Base-by-base conservation (phyloP, 2,329 filamentous ascomycete species). In the Beauveria australis region DNA sequence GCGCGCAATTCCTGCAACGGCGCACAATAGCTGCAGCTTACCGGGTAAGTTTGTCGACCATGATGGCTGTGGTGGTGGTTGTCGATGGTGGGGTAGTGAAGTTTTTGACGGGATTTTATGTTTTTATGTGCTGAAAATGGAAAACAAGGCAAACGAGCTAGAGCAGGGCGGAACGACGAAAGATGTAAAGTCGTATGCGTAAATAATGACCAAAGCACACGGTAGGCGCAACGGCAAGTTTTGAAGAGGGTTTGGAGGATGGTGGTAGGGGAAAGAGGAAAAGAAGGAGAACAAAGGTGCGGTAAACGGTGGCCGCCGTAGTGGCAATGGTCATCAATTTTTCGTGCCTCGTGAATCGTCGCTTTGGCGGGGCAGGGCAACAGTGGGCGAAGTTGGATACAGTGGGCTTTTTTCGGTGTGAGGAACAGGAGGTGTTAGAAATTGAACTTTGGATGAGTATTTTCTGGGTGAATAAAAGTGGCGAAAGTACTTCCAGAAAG, bases 1-100 rank as follows among this genome's bases (percentile, higher is more conserved):
- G 30, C 14, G 16, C 44, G 7, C 9, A 40, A 26, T 19, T 44
- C 7, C 30, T 22, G 16, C 28, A 9, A 28, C 49, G 24, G 60
- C 52, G 14, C 4, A n/a, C 18, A 10, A 30, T 41, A 22, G 12
- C 2, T 22, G 51, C 52, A 61, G 73, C 86, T 69, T 86, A 96
- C 92, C 92, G 90, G 70, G 93, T 97, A 71, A 97, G 86, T 79
- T 89, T 96, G 83, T 96, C 92, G 74, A 90, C 83, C 92, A 96
- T 96, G 72, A 70, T 41, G 58, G 40, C 22, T 44, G 44, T 44
- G 57, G 26, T 47, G 57, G 48, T 49, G 48, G 41, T 48, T 26
- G 10, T 48, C 43, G 64, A 64, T 64, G 61, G 62, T 65, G 63
- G 61, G 58, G 47, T 62, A 37, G 60, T 55, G 61, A 52, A 61